phyloP scores from a whole-genome alignment of 2,329 filamentous ascomycete species.

The Hypoxylon sp. region DNA sequence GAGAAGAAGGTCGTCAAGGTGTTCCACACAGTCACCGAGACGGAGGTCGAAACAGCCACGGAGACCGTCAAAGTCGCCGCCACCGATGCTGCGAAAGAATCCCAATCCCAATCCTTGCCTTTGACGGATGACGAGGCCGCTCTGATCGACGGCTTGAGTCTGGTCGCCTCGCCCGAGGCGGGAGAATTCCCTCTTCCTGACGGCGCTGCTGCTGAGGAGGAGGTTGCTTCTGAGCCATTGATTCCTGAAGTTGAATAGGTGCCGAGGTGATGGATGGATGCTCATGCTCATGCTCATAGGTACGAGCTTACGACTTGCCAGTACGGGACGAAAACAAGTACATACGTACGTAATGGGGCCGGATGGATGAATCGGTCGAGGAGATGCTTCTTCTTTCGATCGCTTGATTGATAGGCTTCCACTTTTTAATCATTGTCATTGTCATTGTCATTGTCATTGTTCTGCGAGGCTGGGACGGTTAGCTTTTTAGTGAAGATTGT shows the following conservation, averaged over 20 bases:
- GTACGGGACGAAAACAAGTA: too few relatives aligned
- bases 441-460: too few relatives aligned
- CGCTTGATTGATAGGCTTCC: constrained; percentile 5
- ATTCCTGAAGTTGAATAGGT: too few relatives aligned
- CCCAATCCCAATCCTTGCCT: background rate
- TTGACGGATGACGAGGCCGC: too few relatives aligned
- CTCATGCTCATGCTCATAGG: too few relatives aligned
- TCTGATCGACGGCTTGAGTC: background rate
- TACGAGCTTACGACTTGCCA: too few relatives aligned
- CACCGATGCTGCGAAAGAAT: constrained; percentile 10
- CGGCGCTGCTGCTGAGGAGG: background rate
- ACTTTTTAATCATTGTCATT: constrained; percentile 24
- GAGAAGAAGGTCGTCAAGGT: constrained; percentile 46
- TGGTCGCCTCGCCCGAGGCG: background rate
- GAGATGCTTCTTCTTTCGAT: constrained; percentile 15
- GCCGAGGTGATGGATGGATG: constrained; percentile 14
- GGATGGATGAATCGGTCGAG: constrained; percentile 6
- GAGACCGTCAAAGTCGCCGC: constrained; percentile 43
- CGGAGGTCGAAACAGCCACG: constrained; percentile 43
- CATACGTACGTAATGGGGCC: constrained; percentile 23
- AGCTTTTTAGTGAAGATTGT: constrained; percentile 32
- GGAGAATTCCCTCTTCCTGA: background rate
- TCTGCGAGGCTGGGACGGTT: constrained; percentile 16
- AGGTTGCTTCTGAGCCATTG: too few relatives aligned
- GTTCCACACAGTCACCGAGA: constrained; percentile 48